Conservation (phyloP, 2,329 filamentous ascomycete genomes). For the Trichoderma koningii region DNA sequence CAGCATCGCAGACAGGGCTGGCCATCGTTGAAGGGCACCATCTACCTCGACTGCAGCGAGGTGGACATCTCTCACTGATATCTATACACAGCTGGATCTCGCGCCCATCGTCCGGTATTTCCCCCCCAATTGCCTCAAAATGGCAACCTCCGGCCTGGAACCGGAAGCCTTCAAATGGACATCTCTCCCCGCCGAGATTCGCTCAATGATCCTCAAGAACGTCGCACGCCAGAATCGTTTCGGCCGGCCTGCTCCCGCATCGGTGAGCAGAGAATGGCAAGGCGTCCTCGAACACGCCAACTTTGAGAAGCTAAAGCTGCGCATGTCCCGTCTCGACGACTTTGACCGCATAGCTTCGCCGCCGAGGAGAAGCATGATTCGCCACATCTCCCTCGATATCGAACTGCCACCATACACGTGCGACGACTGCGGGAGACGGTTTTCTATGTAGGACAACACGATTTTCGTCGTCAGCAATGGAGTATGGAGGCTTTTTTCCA, state of each 20-base stretch:
- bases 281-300: conserved; percentile 36
- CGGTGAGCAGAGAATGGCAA: conserved; percentile 43
- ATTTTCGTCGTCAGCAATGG: conserved; percentile 30
- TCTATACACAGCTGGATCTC: background rate
- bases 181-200: conserved; percentile 38
- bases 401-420: conserved; percentile 36
- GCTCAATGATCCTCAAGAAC: conserved; percentile 37
- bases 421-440: conserved; percentile 28
- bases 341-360: conserved; percentile 31
- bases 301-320: conserved; percentile 36
- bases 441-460: background rate
- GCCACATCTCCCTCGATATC: conserved; percentile 38
- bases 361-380: conserved; percentile 32
- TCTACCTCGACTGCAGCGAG: background rate
- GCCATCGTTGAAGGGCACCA: background rate
- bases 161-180: conserved; percentile 25
- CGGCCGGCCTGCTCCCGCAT: conserved; percentile 39
- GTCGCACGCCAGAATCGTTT: conserved; percentile 35
- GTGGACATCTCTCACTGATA: background rate
- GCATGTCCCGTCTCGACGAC: conserved; percentile 33
- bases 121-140: background rate
- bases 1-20: background rate
- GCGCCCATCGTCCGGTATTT: background rate
- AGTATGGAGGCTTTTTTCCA: conserved; percentile 37
- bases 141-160: background rate